These are phyloP conservation scores for Lactifluus volemus DNA, from an alignment of 768 basidiomycete species.

Conservation along the genomic window DNA sequence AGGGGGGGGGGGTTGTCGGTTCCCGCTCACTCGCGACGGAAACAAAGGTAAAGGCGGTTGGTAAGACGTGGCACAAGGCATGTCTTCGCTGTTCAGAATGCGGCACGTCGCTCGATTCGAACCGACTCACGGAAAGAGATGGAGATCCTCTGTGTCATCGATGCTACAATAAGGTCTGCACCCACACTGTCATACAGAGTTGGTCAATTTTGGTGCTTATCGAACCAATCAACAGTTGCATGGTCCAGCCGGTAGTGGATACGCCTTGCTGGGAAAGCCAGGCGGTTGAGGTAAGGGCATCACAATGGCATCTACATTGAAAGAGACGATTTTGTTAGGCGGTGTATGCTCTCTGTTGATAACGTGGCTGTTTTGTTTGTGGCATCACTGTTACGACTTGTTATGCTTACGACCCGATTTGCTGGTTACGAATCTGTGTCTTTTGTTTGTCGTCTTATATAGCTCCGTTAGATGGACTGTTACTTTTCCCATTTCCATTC, in stretches of 20 bases:
- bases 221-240: constrained; percentile 39
- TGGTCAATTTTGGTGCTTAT: not conserved
- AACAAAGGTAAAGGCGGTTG: constrained; percentile 64
- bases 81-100: constrained; percentile 76
- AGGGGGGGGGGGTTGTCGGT: too few species aligned
- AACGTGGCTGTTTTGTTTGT: not conserved
- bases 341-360: constrained; percentile 10
- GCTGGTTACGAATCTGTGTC: not conserved
- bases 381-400: not conserved
- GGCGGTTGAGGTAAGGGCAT: constrained; percentile 29
- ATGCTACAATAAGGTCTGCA: constrained; percentile 59
- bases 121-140: constrained; percentile 64
- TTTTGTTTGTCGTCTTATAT: not conserved
- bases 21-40: too few species aligned
- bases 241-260: constrained; percentile 66
- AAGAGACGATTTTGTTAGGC: constrained; percentile 1
- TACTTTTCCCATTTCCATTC: too few species aligned
- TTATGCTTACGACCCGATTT: constrained; percentile 7
- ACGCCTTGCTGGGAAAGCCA: constrained; percentile 55
- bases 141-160: constrained; percentile 60
- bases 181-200: not conserved
- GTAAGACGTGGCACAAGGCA: constrained; percentile 70
- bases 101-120: constrained; percentile 59
- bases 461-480: not conserved
- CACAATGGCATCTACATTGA: not conserved